These are phyloP conservation scores for Chloranthus sessilifolius DNA, from an alignment of 164 flowering plant species.

Conservation along the genomic window DNA sequence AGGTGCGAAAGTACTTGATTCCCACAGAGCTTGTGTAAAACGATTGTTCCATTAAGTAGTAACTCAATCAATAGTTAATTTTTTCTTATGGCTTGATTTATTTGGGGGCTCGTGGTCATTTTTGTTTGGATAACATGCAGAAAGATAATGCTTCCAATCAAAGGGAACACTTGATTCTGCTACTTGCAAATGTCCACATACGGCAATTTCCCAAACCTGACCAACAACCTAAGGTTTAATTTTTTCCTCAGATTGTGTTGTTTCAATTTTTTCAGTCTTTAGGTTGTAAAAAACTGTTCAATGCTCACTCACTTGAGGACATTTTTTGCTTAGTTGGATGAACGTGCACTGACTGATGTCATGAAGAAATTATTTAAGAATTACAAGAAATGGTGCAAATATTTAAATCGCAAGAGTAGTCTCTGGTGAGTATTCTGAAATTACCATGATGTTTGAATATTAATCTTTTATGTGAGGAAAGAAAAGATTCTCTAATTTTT, in stretches of 20 bases:
- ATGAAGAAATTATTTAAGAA: constrained; percentile 98
- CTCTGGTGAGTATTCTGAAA: constrained; percentile 68
- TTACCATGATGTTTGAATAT: background rate
- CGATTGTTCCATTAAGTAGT: too few relatives aligned
- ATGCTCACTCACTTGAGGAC: background rate
- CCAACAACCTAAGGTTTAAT: constrained; percentile 84
- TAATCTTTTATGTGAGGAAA: background rate
- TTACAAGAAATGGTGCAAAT: constrained; percentile 98
- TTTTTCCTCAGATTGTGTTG: background rate
- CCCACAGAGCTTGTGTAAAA: too few relatives aligned
- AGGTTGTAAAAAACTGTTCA: background rate
- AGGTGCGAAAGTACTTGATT: too few relatives aligned
- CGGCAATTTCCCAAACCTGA: constrained; percentile 89
- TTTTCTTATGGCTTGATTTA: too few relatives aligned
- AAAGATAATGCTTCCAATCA: constrained; percentile 94
- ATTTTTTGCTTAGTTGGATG: constrained; percentile 64
- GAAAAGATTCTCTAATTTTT: background rate
- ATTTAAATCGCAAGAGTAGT: constrained; percentile 89
- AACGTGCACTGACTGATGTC: constrained; percentile 82
- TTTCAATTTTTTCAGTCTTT: background rate
- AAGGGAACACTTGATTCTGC: constrained; percentile 92
- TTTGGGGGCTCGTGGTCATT: background rate
- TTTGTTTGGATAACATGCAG: constrained; percentile 36
- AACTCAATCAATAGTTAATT: too few relatives aligned
- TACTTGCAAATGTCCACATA: constrained; percentile 96